A percentile compares a stretch with the other conserved stretches of the same genome.
Evolutionary conservation across 2,329 filamentous ascomycete genomes (phyloP).

Genomic region (Biscogniauxia sp.): DNA sequence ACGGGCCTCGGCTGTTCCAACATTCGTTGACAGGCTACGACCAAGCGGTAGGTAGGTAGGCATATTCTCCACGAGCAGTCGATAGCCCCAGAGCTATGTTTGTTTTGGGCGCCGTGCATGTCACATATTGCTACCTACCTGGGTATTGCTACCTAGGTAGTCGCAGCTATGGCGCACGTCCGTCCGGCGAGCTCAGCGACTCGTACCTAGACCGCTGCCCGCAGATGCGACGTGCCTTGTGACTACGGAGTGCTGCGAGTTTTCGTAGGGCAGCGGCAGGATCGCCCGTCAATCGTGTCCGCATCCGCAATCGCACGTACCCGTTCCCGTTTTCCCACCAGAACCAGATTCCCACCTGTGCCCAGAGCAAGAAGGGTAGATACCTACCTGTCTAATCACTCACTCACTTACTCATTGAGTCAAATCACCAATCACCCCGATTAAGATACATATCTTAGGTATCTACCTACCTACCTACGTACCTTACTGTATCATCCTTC

Average conservation of each 20-base stretch:
- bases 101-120: slow-evolving; percentile 18
- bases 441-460: no score
- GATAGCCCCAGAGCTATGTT: slow-evolving; percentile 4
- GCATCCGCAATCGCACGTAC: slow-evolving; percentile 9
- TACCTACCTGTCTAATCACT: neutral
- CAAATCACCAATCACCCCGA: slow-evolving; percentile 9
- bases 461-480: no score
- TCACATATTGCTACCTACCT: slow-evolving; percentile 3
- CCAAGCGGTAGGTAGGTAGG: no score
- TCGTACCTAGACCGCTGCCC: slow-evolving; percentile 12
- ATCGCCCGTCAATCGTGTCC: slow-evolving; percentile 6
- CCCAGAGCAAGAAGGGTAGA: neutral
- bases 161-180: slow-evolving; percentile 2
- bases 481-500: neutral
- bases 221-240: slow-evolving; percentile 29
- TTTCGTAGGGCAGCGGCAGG: slow-evolving; percentile 23
- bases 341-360: neutral
- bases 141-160: no score
- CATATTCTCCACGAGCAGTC: neutral
- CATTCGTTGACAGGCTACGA: neutral
- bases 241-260: slow-evolving; percentile 35
- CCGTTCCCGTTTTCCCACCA: slow-evolving; percentile 6
- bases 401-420: slow-evolving; percentile 6
- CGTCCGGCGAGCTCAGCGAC: slow-evolving; percentile 4
- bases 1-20: slow-evolving; percentile 2